Base-by-base conservation (phyloP, 1,139 yeast species). In the Meyerozyma carpophila region DNA sequence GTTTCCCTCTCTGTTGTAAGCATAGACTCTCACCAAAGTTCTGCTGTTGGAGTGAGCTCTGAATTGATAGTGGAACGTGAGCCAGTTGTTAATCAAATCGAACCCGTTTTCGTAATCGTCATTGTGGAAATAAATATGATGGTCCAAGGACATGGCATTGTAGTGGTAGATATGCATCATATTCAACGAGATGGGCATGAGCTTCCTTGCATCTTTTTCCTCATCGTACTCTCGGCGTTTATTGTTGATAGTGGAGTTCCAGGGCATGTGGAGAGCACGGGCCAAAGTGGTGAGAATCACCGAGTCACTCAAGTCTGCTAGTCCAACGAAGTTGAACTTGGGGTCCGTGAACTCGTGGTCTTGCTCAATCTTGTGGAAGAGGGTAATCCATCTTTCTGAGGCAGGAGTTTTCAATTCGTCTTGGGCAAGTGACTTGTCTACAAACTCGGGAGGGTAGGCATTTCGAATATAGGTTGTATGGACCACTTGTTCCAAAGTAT, bases 121-220 rank as follows among this genome's bases (percentile, higher is more conserved):
- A 28, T 48, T 47, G 42, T 72, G 77, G 54, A 73, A 73, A 50
- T 72, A 72, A 20, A 73, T 60, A 48, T 72, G 77, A 50, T 73
- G 78, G 49, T 72, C 77, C 34, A 73, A 55, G 3, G 76, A 70
- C 77, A 73, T 72, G 28, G 77, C 77, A 47, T 68, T 68, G 55
- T 72, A 73, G 50, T 73, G 78, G 51, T 62, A 70, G 11, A 72
- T 43, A 45, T 73, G 78, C 38, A 70, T 48, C 6, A 65, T 63
- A 47, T 73, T 73, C 41, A 72, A 54, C 8, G 75, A 63, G 5
- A 52, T 45, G n/a, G 58, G 47, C 60, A 72, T 55, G 46, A 70
- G 51, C 18, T 48, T 37, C 24, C 63, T 51, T 0, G 75, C 75
- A 48, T 70, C 73, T 39, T 57, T 57, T 11, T 49, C 52, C 16